Evolutionary conservation across 805 yeast species (phyloP), one percentile per base, ranked within the genome.

Genomic region (Ogataea ramenticola): DNA sequence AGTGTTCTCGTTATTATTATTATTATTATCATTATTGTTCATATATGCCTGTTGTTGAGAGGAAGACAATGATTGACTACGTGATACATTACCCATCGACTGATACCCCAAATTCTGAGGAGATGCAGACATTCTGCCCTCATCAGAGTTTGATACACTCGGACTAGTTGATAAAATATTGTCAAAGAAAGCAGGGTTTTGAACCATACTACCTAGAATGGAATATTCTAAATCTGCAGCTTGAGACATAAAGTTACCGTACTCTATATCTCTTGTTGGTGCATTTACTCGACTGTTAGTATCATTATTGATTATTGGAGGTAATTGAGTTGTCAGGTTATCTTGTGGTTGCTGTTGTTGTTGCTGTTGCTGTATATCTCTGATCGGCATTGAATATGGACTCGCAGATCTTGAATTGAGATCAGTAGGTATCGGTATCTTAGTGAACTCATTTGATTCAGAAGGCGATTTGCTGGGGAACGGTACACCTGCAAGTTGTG

Each of bases 141-240:
- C 64, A 36, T 59, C 64, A 1, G 63, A 56, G n/a, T 56, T 56
- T 10, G 60, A 51, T 6, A 51, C 51, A 60, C 71, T 31, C 66
- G 33, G 39, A 22, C 30, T 22, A 4, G 30, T 22, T 6, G 30
- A 22, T 7, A 24, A 3, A 4, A 33, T 41, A 37, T 24, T 34
- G 24, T 51, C 55, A 3, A 54, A 48, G n/a, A 34, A 34, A 34
- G 37, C 37, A 7, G 37, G 37, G 24, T 75, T 79, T 31, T 77
- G 77, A 32, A 81, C 71, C 41, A 84, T 82, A 47, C 72, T 77
- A 9, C 88, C 81, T 27, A 84, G 62, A 3, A 83, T 78, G 3
- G 86, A 73, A 52, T 84, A 83, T 52, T 84, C 93, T 42, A 81
- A 65, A 54, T 81, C 83, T 0, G 87, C 89, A 1, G 93, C 89